Base-by-base conservation (phyloP, 2,329 filamentous ascomycete species). In the Claviceps pazoutovae region DNA sequence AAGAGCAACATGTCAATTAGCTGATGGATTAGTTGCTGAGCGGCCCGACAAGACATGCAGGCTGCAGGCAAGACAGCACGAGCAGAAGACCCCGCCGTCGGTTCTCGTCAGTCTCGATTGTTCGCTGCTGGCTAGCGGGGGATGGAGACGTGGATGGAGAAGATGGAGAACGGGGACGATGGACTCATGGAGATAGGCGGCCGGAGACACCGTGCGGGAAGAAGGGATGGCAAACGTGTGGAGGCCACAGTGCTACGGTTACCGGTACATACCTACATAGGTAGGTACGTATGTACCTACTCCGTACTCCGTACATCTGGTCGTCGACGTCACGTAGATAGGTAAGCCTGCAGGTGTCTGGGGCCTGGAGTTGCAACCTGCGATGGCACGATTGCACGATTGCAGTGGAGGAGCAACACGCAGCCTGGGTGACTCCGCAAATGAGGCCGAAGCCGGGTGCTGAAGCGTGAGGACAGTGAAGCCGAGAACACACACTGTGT, bases 341-440 rank as follows among this genome's bases (percentile, higher is more conserved):
- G 30, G 37, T 37, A 21, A 46, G 45, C n/a, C 45, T 37, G 45
- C 45, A 46, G 34, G 45, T 47, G 42, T 46, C 49, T 46, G 49
- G 49, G 30, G 30, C 11, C 23, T 34, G 23, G 44, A 45, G 43
- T 47, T 42, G 45, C 46, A 34, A 49, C 39, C 48, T 37, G 42
- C 30, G 30, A 34, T 34, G 30, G 9, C 30, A 11, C 26, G 26
- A 30, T 30, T 30, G 26, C 41, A 16, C 48, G 48, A 45, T 46
- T 16, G 51, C 43, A 43, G 41, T 45, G 16, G 46, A 16, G 44
- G 17, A 19, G 26, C 13, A 16, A 7, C 39, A 42, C 26, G 30
- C 36, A 34, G 5, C 41, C 21, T 19, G 34, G 30, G 39, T 48
- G 37, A 41, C 51, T 54, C 53, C 55, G 53, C 52, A 51, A 56